These are phyloP conservation scores for Pestalotiopsis sp. DNA, from an alignment of 2,329 filamentous ascomycete species.

Conservation along the genomic window DNA sequence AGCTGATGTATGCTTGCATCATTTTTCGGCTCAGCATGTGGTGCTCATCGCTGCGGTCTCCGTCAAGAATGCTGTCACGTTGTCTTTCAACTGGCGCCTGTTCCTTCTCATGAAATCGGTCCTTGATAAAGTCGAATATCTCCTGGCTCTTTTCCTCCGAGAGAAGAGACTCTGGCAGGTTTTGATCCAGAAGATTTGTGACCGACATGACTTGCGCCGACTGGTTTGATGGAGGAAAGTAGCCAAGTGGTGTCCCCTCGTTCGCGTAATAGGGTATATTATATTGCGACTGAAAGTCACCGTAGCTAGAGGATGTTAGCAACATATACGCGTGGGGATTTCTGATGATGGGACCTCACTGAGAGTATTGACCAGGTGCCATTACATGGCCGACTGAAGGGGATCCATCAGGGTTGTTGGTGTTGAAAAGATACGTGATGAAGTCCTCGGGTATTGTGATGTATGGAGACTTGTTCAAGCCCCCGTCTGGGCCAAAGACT, in stretches of 20 bases:
- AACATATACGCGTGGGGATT: background rate
- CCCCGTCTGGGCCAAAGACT: constrained; percentile 82
- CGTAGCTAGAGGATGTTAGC: constrained; percentile 48
- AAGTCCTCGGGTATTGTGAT: constrained; percentile 84
- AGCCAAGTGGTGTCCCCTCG: constrained; percentile 52
- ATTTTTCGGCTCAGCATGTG: constrained; percentile 83
- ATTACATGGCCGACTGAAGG: constrained; percentile 56
- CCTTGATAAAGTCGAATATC: constrained; percentile 78
- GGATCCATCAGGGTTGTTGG: constrained; percentile 56
- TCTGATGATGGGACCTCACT: constrained; percentile 41
- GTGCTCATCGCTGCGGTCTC: constrained; percentile 67
- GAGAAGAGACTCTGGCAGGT: constrained; percentile 76
- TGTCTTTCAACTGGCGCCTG: constrained; percentile 73
- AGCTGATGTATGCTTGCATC: constrained; percentile 93
- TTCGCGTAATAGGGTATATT: constrained; percentile 51
- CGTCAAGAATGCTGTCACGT: constrained; percentile 77
- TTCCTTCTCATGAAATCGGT: constrained; percentile 80
- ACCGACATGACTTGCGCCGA: constrained; percentile 87
- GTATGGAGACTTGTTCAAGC: constrained; percentile 82
- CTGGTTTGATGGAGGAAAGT: constrained; percentile 57
- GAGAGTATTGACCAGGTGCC: constrained; percentile 46
- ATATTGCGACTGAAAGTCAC: constrained; percentile 54
- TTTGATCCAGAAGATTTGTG: constrained; percentile 80
- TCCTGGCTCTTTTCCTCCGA: constrained; percentile 88
- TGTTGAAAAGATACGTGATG: constrained; percentile 82